Evolutionary conservation across 306 rosid species (phyloP).

Genomic region (Heteromeles arbutifolia): DNA sequence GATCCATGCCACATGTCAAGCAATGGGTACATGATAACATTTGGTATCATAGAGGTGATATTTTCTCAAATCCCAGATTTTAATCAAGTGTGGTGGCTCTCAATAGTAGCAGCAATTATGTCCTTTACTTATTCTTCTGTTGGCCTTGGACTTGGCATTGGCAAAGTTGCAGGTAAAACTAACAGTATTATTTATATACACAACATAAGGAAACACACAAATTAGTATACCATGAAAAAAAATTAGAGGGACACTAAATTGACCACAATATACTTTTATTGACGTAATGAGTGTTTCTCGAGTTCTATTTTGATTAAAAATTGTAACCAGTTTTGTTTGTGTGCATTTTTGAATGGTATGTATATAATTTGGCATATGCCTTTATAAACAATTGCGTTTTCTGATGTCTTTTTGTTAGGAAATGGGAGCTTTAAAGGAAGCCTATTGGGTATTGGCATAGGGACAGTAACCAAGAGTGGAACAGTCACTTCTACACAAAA

Average conservation of each 20-base stretch:
- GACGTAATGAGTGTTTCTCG: too few species aligned
- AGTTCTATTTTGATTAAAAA: too few species aligned
- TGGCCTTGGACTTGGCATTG: conserved; percentile 59
- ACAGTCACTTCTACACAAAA: conserved; percentile 53
- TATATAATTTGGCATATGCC: too few species aligned
- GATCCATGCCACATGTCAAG: conserved; percentile 81
- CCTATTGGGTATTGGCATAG: conserved; percentile 54
- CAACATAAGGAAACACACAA: too few species aligned
- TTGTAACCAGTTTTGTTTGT: too few species aligned
- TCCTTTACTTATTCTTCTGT: conserved; percentile 58
- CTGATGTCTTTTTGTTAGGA: conserved; percentile 20
- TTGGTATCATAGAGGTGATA: conserved; percentile 52
- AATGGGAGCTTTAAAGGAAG: conserved; percentile 56
- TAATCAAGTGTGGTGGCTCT: conserved; percentile 74
- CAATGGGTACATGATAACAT: conserved; percentile 66
- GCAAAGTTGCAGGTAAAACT: conserved; percentile 54
- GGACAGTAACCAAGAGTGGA: conserved; percentile 49
- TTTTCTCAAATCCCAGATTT: conserved; percentile 73
- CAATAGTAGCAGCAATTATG: conserved; percentile 72
- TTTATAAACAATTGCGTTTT: not conserved
- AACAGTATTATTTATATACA: not conserved
- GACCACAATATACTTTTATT: too few species aligned
- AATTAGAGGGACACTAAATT: too few species aligned
- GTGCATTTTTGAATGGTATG: too few species aligned
- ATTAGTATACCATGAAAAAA: too few species aligned